Percentiles rank a stretch among this genome's conserved stretches.
Evolutionary conservation across 169 alveolate species (phyloP).

Genomic region (Plasmodium gaboni): DNA sequence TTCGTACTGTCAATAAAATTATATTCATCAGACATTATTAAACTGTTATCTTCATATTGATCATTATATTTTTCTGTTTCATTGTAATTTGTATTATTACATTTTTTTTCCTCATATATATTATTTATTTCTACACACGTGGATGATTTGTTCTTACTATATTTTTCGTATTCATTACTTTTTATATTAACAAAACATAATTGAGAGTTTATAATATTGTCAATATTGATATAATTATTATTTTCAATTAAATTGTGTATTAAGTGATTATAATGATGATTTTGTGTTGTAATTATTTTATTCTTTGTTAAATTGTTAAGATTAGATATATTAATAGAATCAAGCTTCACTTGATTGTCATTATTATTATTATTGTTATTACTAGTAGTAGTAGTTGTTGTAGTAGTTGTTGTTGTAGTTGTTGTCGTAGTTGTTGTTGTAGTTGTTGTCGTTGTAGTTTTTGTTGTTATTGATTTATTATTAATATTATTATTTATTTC

Average conservation of each 20-base stretch:
- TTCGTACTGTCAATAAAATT: conserved; percentile 2
- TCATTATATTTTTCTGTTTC: too few species aligned
- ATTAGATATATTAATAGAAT: background rate
- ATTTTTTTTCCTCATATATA: too few species aligned
- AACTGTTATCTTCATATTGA: too few species aligned
- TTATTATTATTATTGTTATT: background rate
- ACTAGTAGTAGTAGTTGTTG: background rate
- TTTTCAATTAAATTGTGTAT: conserved; percentile 31
- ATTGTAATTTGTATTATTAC: too few species aligned
- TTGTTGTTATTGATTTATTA: too few species aligned
- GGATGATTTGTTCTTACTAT: conserved; percentile 4
- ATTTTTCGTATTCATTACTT: conserved; percentile 1
- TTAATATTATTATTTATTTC: too few species aligned
- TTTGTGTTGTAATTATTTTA: background rate
- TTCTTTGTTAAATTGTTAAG: background rate
- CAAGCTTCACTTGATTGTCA: background rate
- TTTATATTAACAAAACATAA: conserved; percentile 18
- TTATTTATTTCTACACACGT: too few species aligned
- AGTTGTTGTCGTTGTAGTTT: too few species aligned
- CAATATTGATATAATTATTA: conserved; percentile 26
- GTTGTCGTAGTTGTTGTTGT: too few species aligned
- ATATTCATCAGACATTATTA: too few species aligned
- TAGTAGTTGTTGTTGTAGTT: too few species aligned
- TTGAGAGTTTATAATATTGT: conserved; percentile 17
- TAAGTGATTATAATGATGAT: background rate